Conservation (phyloP, 768 basidiomycete genomes). For the Termitomyces sp. region DNA sequence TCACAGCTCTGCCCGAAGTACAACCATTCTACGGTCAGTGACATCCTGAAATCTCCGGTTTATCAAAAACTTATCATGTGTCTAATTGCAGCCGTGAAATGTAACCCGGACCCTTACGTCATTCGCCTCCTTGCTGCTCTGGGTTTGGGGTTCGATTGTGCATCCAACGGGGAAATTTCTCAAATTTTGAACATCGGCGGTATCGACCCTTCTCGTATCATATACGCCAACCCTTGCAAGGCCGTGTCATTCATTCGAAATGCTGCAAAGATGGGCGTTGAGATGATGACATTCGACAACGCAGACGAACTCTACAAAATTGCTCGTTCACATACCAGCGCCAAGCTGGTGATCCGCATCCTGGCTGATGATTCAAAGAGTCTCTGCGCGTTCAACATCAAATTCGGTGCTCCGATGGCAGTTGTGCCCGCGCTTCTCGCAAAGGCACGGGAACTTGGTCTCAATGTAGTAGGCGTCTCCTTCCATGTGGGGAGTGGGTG, state of each 20-base stretch:
- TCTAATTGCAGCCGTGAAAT: slow-evolving; percentile 77
- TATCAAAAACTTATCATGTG: slow-evolving; percentile 3
- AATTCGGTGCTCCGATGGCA: slow-evolving; percentile 90
- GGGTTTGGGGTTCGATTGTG: slow-evolving; percentile 96
- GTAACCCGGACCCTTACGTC: slow-evolving; percentile 96
- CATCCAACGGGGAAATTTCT: slow-evolving; percentile 90
- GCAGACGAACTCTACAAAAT: slow-evolving; percentile 95
- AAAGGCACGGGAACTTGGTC: slow-evolving; percentile 71
- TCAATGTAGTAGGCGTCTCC: slow-evolving; percentile 91
- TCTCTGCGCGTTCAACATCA: slow-evolving; percentile 88
- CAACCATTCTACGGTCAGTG: slow-evolving; percentile 89
- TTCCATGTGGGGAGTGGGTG: slow-evolving; percentile 99
- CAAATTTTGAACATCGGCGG: slow-evolving; percentile 73
- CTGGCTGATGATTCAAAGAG: slow-evolving; percentile 97
- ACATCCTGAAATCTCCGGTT: neutral
- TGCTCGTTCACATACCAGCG: slow-evolving; percentile 70
- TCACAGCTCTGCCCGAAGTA: slow-evolving; percentile 70
- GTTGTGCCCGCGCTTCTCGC: slow-evolving; percentile 76
- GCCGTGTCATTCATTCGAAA: slow-evolving; percentile 88
- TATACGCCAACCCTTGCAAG: slow-evolving; percentile 99
- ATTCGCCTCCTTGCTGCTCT: slow-evolving; percentile 86
- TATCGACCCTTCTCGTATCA: slow-evolving; percentile 77
- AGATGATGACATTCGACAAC: slow-evolving; percentile 99
- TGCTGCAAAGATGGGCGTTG: slow-evolving; percentile 75
- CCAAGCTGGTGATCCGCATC: slow-evolving; percentile 90